Evolutionary conservation across 2,329 filamentous ascomycete species (phyloP).

Genomic region (Phaeosphaeriaceae sp.): DNA sequence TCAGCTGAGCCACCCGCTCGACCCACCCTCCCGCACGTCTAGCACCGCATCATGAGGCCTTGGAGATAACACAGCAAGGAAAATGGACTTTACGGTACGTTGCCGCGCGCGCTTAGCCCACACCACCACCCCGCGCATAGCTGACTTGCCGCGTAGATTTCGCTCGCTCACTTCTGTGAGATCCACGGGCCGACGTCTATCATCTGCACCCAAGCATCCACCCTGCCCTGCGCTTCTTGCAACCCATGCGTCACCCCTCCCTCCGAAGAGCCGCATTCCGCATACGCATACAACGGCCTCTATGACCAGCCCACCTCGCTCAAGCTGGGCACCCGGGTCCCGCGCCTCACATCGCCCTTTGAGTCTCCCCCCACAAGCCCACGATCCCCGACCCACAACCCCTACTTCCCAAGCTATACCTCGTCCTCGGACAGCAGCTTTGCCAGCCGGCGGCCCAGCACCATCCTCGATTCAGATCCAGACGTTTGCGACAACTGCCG

Average conservation of each 20-base stretch:
- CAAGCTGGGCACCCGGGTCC: constrained; percentile 41
- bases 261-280: constrained; percentile 43
- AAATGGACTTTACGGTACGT: constrained; percentile 52
- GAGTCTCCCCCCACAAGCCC: constrained; percentile 52
- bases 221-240: constrained; percentile 62
- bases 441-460: constrained; percentile 41
- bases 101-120: constrained; percentile 25
- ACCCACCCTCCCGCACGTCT: constrained; percentile 30
- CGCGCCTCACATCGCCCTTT: constrained; percentile 46
- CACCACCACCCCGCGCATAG: constrained; percentile 1
- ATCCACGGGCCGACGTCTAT: constrained; percentile 68
- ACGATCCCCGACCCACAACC: constrained; percentile 52
- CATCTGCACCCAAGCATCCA: constrained; percentile 66
- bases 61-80: constrained; percentile 36
- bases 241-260: constrained; percentile 54
- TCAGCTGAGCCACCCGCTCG: constrained; percentile 44
- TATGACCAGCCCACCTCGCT: constrained; percentile 43
- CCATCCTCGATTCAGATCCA: constrained; percentile 53
- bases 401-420: constrained; percentile 56
- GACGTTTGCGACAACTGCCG: constrained; percentile 66
- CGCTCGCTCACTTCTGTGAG: constrained; percentile 69
- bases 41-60: constrained; percentile 37
- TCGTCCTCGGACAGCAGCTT: constrained; percentile 41
- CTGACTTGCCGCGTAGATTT: constrained; percentile 55
- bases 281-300: constrained; percentile 42